Conservation (phyloP, 768 basidiomycete species). For the Rhodocollybia butyracea region DNA sequence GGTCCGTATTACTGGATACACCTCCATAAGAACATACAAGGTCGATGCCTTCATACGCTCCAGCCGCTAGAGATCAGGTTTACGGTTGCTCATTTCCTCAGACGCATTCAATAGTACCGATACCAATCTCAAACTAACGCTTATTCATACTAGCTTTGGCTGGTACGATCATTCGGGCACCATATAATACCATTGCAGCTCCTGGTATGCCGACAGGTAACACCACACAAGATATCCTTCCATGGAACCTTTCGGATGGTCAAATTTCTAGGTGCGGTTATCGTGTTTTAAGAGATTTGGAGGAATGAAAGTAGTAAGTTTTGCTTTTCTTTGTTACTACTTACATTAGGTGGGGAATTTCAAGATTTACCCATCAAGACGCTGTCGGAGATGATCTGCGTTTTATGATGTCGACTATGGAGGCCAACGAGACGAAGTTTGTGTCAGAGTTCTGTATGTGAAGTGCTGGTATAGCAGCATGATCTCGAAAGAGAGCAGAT, state of each 20-base stretch:
- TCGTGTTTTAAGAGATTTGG: slow-evolving; percentile 17
- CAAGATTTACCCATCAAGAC: slow-evolving; percentile 28
- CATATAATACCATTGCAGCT: slow-evolving; percentile 24
- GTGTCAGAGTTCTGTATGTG: too few relatives aligned
- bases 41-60: too few relatives aligned
- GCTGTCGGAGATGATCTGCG: slow-evolving; percentile 40
- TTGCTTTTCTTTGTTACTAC: background rate
- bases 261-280: slow-evolving; percentile 51
- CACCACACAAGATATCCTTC: slow-evolving; percentile 29
- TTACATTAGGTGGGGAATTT: background rate
- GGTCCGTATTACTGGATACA: too few relatives aligned
- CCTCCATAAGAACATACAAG: too few relatives aligned
- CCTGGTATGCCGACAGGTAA: background rate
- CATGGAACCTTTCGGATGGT: slow-evolving; percentile 24
- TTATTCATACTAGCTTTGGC: slow-evolving; percentile 32
- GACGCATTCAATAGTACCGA: slow-evolving; percentile 42
- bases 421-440: slow-evolving; percentile 32
- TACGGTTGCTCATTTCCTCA: slow-evolving; percentile 35
- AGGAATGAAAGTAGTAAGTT: slow-evolving; percentile 42
- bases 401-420: slow-evolving; percentile 41
- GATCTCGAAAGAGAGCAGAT: too few relatives aligned
- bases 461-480: too few relatives aligned
- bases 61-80: too few relatives aligned
- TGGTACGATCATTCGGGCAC: slow-evolving; percentile 41
- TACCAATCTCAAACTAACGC: slow-evolving; percentile 35